A percentile compares a stretch with the other conserved stretches of the same genome.
These are phyloP conservation scores for Candida pini DNA, from an alignment of 805 yeast species.

Conservation along the genomic window DNA sequence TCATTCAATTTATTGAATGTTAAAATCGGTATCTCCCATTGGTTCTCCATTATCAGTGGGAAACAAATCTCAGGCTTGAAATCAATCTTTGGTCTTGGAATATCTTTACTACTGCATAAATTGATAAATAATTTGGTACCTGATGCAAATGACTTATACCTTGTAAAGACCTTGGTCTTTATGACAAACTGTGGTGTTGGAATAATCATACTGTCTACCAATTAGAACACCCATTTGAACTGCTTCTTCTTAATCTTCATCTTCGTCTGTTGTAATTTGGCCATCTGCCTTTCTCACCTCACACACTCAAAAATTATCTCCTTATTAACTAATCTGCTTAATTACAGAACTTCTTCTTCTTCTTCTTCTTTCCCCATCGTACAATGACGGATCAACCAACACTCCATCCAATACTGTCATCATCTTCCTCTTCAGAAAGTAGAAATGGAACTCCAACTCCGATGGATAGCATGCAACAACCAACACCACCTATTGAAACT, in stretches of 20 bases:
- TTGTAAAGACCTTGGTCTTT: constrained; percentile 49
- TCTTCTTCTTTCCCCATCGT: no score
- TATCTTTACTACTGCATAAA: constrained; percentile 58
- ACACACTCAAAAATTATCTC: no score
- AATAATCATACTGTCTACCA: no score
- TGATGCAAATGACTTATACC: constrained; percentile 20
- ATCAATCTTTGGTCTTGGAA: constrained; percentile 50
- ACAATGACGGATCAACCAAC: no score
- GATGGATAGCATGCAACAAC: constrained; percentile 4
- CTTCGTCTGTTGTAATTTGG: no score
- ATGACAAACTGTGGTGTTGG: constrained; percentile 74
- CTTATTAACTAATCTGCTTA: no score
- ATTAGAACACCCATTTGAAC: no score
- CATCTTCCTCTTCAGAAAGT: constrained; percentile 17
- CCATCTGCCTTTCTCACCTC: no score
- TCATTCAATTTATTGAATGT: constrained; percentile 49
- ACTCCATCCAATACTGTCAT: constrained; percentile 20
- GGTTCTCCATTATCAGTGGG: constrained; percentile 57
- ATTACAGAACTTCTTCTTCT: no score
- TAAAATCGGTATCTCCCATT: constrained; percentile 84
- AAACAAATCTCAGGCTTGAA: constrained; percentile 57
- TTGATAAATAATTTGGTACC: constrained; percentile 73
- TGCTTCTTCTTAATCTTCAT: no score
- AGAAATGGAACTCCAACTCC: constrained; percentile 5
- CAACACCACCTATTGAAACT: neutral